phyloP scores from a whole-genome alignment of 1,139 yeast genomes.

The Zygotorulaspora mrakii region DNA sequence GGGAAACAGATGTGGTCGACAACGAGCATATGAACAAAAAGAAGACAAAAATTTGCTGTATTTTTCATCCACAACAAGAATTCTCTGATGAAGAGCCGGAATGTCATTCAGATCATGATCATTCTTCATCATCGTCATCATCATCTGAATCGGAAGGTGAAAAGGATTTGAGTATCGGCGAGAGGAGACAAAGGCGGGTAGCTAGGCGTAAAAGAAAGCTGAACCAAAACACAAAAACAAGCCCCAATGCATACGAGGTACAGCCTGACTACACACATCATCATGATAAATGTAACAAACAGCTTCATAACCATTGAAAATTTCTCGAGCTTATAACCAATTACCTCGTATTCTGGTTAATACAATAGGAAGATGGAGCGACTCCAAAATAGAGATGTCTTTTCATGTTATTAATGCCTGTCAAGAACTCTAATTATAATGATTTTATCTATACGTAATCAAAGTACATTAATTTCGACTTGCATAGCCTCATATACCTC shows the following conservation, averaged over 20 bases:
- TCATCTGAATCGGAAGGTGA: conserved; percentile 31
- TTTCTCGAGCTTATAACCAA: no score
- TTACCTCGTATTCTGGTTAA: no score
- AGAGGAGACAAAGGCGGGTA: conserved; percentile 34
- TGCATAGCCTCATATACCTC: background rate
- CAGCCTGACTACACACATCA: conserved; percentile 55
- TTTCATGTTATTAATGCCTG: background rate
- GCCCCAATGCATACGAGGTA: conserved; percentile 71
- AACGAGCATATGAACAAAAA: conserved; percentile 84
- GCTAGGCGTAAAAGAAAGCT: conserved; percentile 34
- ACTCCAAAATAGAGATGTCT: no score
- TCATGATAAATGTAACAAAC: conserved; percentile 8
- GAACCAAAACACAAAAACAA: conserved; percentile 29
- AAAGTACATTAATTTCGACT: background rate
- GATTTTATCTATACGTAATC: conserved; percentile 1
- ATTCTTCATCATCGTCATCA: conserved; percentile 30
- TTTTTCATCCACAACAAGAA: conserved; percentile 78
- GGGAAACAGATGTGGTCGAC: conserved; percentile 85
- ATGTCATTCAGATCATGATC: conserved; percentile 36
- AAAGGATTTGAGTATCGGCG: conserved; percentile 25
- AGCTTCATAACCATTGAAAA: conserved; percentile 6
- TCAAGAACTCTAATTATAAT: background rate
- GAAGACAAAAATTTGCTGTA: conserved; percentile 92
- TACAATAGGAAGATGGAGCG: background rate
- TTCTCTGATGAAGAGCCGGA: conserved; percentile 56